A percentile compares a stretch with the other conserved stretches of the same genome.
phyloP scores from a whole-genome alignment of 257 asterid species.

The Nemophila menziesii region DNA sequence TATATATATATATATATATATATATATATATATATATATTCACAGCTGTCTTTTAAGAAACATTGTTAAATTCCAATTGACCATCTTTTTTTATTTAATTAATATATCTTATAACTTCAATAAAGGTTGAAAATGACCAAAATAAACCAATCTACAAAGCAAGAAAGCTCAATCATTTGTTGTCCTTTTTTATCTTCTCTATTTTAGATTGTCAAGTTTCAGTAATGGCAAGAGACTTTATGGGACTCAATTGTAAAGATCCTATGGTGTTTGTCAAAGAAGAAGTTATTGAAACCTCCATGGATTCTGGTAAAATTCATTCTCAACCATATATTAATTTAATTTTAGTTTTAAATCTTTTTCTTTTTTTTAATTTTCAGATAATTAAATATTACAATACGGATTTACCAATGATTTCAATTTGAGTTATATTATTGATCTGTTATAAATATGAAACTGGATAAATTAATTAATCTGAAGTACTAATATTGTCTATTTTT shows the following conservation, averaged over 20 bases:
- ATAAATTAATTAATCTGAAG: background rate
- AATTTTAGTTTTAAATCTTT: background rate
- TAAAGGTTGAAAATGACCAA: background rate
- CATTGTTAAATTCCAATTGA: background rate
- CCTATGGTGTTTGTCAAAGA: conserved; percentile 33
- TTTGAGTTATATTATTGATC: background rate
- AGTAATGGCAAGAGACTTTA: conserved; percentile 66
- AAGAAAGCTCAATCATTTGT: background rate
- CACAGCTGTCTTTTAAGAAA: conserved; percentile 4
- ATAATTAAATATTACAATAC: background rate
- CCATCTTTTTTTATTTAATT: no score
- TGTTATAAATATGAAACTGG: background rate
- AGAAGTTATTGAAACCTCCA: conserved; percentile 37
- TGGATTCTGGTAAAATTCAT: conserved; percentile 38
- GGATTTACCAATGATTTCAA: background rate
- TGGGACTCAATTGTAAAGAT: conserved; percentile 48
- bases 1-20: no score
- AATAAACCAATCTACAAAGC: no score
- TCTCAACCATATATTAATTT: no score
- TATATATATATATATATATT: no score
- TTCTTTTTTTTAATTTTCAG: no score
- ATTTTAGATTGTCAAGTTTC: conserved; percentile 10
- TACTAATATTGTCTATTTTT: background rate
- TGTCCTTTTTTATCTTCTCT: background rate
- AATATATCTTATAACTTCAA: no score